Conservation (phyloP, 352 stramenopile species). For the Phytophthora uliginosa region DNA sequence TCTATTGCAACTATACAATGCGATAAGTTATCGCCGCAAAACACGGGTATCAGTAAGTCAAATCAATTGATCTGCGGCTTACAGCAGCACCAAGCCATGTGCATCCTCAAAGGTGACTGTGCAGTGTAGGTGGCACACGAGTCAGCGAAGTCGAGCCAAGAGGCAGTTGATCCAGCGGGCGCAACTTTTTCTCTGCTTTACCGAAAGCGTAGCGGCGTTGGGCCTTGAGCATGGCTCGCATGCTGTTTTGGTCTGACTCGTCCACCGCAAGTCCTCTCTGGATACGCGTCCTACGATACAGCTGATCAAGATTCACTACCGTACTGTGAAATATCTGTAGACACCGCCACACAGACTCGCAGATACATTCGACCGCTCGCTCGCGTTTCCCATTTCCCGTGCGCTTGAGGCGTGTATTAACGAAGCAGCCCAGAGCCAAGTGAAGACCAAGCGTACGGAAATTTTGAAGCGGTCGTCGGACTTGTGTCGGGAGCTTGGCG, state of each 20-base stretch:
- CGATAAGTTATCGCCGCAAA: no score
- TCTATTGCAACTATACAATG: no score
- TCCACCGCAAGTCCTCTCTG: conserved; percentile 55
- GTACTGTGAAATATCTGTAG: conserved; percentile 65
- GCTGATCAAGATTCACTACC: conserved; percentile 66
- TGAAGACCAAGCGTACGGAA: conserved; percentile 89
- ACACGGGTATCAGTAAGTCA: no score
- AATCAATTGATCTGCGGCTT: no score
- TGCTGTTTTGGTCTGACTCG: conserved; percentile 64
- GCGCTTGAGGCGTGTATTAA: conserved; percentile 73
- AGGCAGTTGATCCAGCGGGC: conserved; percentile 48
- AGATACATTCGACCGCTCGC: no score
- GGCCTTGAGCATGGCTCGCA: conserved; percentile 70
- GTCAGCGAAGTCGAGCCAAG: conserved; percentile 12
- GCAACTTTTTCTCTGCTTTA: conserved; percentile 57
- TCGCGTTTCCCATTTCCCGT: no score
- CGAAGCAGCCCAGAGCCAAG: conserved; percentile 83
- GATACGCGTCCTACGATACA: conserved; percentile 56
- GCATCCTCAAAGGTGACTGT: conserved; percentile 4
- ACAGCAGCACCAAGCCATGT: no score
- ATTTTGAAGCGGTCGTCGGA: conserved; percentile 87
- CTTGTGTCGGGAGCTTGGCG: conserved; percentile 89
- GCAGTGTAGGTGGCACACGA: background rate
- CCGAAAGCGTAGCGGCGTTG: conserved; percentile 75
- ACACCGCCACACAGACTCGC: no score